Conservation (phyloP, 2,329 filamentous ascomycete genomes). For the Talaromyces sp. region DNA sequence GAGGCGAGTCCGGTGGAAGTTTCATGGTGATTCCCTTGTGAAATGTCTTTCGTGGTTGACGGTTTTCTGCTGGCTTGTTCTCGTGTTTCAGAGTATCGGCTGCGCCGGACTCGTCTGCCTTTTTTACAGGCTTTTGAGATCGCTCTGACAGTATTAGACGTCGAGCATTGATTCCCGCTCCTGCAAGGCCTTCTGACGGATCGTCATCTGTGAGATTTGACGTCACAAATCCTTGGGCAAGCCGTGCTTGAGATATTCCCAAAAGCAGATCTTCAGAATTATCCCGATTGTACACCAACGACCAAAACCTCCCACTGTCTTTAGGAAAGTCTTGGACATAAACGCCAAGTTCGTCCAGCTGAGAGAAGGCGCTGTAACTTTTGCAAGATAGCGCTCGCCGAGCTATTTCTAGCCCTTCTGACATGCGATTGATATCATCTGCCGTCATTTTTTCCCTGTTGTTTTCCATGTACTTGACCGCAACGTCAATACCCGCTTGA, state of each 20-base stretch:
- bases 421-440: constrained; percentile 58
- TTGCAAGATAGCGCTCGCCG: constrained; percentile 54
- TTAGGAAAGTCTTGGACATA: constrained; percentile 64
- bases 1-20: constrained; percentile 41
- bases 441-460: constrained; percentile 53
- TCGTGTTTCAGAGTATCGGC: constrained; percentile 18
- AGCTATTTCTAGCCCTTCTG: constrained; percentile 62
- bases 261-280: constrained; percentile 48
- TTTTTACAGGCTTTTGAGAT: constrained; percentile 17
- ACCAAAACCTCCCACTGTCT: constrained; percentile 59
- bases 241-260: constrained; percentile 52
- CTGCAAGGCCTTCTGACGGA: constrained; percentile 36
- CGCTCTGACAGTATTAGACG: constrained; percentile 19
- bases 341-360: constrained; percentile 72
- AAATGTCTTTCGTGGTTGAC: constrained; percentile 26
- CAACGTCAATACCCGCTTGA: constrained; percentile 58
- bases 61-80: constrained; percentile 20
- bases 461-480: constrained; percentile 62
- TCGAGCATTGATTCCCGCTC: constrained; percentile 35
- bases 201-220: constrained; percentile 29
- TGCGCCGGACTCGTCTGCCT: constrained; percentile 15
- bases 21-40: constrained; percentile 21
- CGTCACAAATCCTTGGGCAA: constrained; percentile 52
- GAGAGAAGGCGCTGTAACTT: constrained; percentile 63
- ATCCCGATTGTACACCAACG: constrained; percentile 44